Conservation (phyloP, 768 basidiomycete species). For the Porphyrellus cyaneotinctus region DNA sequence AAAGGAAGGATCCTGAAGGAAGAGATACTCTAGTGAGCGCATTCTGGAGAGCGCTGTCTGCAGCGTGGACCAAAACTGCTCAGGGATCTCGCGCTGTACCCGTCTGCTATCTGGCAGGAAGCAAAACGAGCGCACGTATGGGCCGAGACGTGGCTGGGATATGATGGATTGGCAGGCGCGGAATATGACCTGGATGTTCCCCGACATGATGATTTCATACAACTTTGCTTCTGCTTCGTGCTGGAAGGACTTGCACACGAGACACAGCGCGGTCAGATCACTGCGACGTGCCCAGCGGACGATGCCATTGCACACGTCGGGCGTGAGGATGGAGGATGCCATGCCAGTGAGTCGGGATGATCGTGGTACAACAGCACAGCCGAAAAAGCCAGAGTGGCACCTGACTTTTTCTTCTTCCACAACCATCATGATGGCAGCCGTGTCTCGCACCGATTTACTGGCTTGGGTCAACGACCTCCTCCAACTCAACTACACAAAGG, state of each 20-base stretch:
- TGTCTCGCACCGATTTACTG: conserved; percentile 81
- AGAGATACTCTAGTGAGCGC: conserved; percentile 42
- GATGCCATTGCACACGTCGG: conserved; percentile 42
- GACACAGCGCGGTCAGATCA: conserved; percentile 43
- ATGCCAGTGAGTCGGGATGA: too few relatives aligned
- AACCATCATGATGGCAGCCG: conserved; percentile 46
- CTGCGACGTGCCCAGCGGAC: conserved; percentile 32
- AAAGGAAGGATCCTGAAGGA: conserved; percentile 38
- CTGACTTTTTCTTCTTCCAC: conserved; percentile 13
- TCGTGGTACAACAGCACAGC: too few relatives aligned
- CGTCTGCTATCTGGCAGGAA: conserved; percentile 36
- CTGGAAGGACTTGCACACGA: conserved; percentile 45
- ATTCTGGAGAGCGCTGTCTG: conserved; percentile 42
- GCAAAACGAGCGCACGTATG: conserved; percentile 41
- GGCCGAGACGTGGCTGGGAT: conserved; percentile 34
- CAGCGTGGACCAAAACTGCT: conserved; percentile 43
- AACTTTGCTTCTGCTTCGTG: conserved; percentile 44
- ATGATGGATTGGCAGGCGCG: conserved; percentile 39
- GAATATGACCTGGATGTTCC: conserved; percentile 33
- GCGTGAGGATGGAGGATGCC: conserved; percentile 30
- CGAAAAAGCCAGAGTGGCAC: too few relatives aligned
- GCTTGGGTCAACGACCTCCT: conserved; percentile 94
- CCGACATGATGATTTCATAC: conserved; percentile 41
- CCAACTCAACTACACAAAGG: conserved; percentile 85
- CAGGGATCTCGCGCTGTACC: conserved; percentile 18